Percentiles rank a stretch among this genome's conserved stretches.
Evolutionary conservation across 2,329 filamentous ascomycete species (phyloP).

Genomic region (Alternaria arbusti): DNA sequence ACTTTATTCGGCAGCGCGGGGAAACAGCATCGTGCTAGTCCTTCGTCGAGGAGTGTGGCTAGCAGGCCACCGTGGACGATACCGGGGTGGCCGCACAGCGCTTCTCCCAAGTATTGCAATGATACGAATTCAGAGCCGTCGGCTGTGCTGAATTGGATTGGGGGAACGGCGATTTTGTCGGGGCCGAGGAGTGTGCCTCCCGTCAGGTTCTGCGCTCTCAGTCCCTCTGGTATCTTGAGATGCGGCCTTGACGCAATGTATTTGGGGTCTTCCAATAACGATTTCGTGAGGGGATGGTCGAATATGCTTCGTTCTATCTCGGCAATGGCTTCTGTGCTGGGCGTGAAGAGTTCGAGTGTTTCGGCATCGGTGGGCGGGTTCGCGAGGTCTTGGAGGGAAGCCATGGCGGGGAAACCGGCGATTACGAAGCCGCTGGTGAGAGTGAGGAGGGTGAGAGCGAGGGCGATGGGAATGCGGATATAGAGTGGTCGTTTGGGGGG

Average conservation of each 20-base stretch:
- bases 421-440: slow-evolving; percentile 65
- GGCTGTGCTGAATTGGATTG: slow-evolving; percentile 69
- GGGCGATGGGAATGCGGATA: slow-evolving; percentile 52
- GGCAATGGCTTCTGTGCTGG: slow-evolving; percentile 56
- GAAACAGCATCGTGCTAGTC: slow-evolving; percentile 86
- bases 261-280: slow-evolving; percentile 69
- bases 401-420: slow-evolving; percentile 60
- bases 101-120: slow-evolving; percentile 77
- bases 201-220: slow-evolving; percentile 79
- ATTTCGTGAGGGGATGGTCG: slow-evolving; percentile 73
- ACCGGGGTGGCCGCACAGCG: slow-evolving; percentile 87
- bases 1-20: slow-evolving; percentile 84
- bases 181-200: slow-evolving; percentile 78
- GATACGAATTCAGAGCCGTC: slow-evolving; percentile 66
- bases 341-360: slow-evolving; percentile 70
- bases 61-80: slow-evolving; percentile 90
- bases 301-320: slow-evolving; percentile 77
- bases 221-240: slow-evolving; percentile 76
- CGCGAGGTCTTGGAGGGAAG: slow-evolving; percentile 57
- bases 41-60: slow-evolving; percentile 92
- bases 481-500: slow-evolving; percentile 27
- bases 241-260: slow-evolving; percentile 83
- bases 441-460: slow-evolving; percentile 55
- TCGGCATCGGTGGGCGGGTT: slow-evolving; percentile 73
- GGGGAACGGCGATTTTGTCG: slow-evolving; percentile 79